A percentile compares a stretch with the other conserved stretches of the same genome.
phyloP scores from a whole-genome alignment of 2,329 filamentous ascomycete genomes.

The Madurella fahalii region DNA sequence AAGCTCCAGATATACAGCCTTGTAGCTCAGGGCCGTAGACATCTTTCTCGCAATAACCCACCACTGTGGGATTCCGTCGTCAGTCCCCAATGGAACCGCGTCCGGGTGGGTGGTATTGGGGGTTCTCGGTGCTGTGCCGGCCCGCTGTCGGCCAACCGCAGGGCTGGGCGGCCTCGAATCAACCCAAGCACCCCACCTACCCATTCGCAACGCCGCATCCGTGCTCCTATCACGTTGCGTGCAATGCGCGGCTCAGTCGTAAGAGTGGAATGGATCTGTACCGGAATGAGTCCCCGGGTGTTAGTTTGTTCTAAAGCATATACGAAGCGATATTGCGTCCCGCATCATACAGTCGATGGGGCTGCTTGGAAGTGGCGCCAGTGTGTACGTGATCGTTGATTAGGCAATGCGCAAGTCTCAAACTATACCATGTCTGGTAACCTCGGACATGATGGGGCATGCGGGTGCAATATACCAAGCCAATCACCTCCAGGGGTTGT shows the following conservation, averaged over 20 bases:
- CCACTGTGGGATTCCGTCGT: neutral
- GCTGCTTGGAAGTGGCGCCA: neutral
- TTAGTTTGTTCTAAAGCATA: neutral
- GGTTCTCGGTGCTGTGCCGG: neutral
- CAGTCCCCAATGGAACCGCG: neutral
- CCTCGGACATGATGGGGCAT: neutral
- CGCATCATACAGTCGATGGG: neutral
- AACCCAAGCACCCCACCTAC: neutral
- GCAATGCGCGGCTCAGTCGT: neutral
- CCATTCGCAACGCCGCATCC: neutral
- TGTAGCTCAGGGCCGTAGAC: neutral
- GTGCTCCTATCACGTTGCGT: neutral
- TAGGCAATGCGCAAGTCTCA: neutral
- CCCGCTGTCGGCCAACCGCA: neutral
- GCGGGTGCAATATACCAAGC: neutral
- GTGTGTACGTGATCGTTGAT: neutral
- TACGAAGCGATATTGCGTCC: neutral
- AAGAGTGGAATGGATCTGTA: neutral
- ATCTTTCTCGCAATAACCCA: neutral
- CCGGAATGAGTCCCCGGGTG: neutral
- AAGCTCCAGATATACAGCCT: neutral
- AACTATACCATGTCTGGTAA: neutral
- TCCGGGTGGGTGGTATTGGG: constrained; percentile 6
- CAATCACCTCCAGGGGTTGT: neutral
- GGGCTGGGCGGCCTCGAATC: neutral